Evolutionary conservation across 768 basidiomycete genomes (phyloP), one percentile per base, ranked within the genome.

Genomic region (Suillus alpinus): DNA sequence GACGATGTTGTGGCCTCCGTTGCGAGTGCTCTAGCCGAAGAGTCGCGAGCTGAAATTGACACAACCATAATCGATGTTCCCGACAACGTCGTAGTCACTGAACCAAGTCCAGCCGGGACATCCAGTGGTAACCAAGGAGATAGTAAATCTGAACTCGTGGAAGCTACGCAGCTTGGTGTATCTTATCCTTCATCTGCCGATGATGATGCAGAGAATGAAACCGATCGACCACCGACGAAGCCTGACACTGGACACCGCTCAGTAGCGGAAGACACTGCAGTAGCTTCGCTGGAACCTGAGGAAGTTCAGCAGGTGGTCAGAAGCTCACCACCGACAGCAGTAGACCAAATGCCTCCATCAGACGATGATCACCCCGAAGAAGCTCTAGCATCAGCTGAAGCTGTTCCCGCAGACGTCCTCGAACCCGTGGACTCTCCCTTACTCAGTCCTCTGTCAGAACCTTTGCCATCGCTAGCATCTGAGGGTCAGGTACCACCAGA

Each of bases 1-100:
- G 58, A 57, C 26, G 58, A 29, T 55, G 34, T 57, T 29, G 6
- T 55, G 23, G 47, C 58, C 39, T 51, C 49, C 23, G 58, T 59
- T 20, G 29, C 49, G 26, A 55, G 12, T 29, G 58, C 50, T 57
- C 51, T 59, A n/a, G 39, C 13, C 20, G 57, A 46, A 34, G 41
- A 47, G 6, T 26, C 23, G 10, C 31, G 50, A 32, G 52, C 23
- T 32, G 57, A 39, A 55, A 39, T 55, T 18, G 10, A 18, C 10
- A 39, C 16, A 18, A 10, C 37, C 26, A 29, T 2, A 37, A 39
- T 18, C 37, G 16, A 39, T 18, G 9, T 8, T 36, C 18, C 53
- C 9, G 23, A 39, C 2, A 29, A 29, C 26, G 10, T 39, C 2
- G 4, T 10, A 26, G 37, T 23, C 8, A 10, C 36, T 10, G 52